phyloP scores from a whole-genome alignment of 2,329 filamentous ascomycete species.

The Curvularia lunata region DNA sequence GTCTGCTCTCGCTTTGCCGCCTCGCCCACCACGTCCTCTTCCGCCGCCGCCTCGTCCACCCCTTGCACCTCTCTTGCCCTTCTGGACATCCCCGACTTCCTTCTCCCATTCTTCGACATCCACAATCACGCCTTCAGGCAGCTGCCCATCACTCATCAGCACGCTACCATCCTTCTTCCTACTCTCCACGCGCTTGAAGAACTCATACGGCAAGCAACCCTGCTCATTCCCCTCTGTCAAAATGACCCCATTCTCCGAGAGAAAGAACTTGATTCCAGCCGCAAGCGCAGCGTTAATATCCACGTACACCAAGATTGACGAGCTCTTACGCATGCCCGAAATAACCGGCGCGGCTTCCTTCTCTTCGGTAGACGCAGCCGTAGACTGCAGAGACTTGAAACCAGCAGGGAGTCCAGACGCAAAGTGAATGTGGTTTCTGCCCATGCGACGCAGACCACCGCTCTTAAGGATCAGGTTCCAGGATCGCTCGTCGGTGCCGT shows the following conservation, averaged over 20 bases:
- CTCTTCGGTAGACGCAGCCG: conserved; percentile 30
- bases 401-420: conserved; percentile 71
- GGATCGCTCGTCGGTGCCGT: conserved; percentile 85
- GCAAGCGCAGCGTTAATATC: conserved; percentile 70
- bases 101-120: conserved; percentile 47
- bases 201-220: conserved; percentile 49
- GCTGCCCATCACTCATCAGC: conserved; percentile 73
- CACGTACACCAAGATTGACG: conserved; percentile 73
- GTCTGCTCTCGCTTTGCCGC: conserved; percentile 22
- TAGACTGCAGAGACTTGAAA: conserved; percentile 37
- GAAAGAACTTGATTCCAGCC: conserved; percentile 73
- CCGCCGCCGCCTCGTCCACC: conserved; percentile 29
- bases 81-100: conserved; percentile 32
- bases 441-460: conserved; percentile 83
- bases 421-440: conserved; percentile 88
- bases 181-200: conserved; percentile 74
- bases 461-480: conserved; percentile 77
- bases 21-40: conserved; percentile 22
- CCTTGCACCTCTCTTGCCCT: conserved; percentile 31
- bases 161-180: conserved; percentile 65
- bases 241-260: conserved; percentile 59
- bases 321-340: conserved; percentile 75
- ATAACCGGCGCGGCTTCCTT: conserved; percentile 61
- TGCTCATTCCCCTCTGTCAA: conserved; percentile 58
- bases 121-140: conserved; percentile 51